phyloP scores from a whole-genome alignment of 805 yeast species.

The Candida krabiensis region DNA sequence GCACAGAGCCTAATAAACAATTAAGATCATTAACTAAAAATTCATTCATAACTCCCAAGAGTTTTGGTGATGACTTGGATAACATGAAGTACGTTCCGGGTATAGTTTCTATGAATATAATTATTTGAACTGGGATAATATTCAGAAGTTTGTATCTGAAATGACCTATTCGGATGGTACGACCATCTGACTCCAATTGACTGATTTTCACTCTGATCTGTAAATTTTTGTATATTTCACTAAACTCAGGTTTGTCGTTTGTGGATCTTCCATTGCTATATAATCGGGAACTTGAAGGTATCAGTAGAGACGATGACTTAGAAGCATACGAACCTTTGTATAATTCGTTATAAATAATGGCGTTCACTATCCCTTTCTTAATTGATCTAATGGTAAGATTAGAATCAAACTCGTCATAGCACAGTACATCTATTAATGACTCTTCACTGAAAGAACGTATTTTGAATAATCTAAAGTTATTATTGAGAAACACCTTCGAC shows the following conservation, averaged over 20 bases:
- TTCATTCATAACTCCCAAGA: constrained; percentile 20
- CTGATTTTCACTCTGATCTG: constrained; percentile 26
- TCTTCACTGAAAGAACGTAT: constrained; percentile 11
- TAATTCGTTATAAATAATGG: constrained; percentile 23
- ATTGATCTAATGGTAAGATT: constrained; percentile 18
- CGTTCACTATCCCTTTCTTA: constrained; percentile 20
- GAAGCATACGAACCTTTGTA: constrained; percentile 13
- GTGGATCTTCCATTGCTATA: constrained; percentile 22
- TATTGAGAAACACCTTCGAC: constrained; percentile 31
- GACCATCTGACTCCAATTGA: constrained; percentile 10
- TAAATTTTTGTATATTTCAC: constrained; percentile 21
- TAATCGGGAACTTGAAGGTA: constrained; percentile 24
- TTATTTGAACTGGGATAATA: constrained; percentile 27
- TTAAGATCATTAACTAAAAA: constrained; percentile 26
- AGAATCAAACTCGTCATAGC: constrained; percentile 23
- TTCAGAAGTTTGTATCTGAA: constrained; percentile 30
- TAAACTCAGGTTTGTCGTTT: constrained; percentile 23
- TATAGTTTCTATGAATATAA: constrained; percentile 25
- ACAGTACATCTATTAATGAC: constrained; percentile 26
- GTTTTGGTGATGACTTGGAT: constrained; percentile 20
- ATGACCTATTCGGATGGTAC: constrained; percentile 24
- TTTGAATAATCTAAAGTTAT: constrained; percentile 22
- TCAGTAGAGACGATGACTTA: constrained; percentile 10
- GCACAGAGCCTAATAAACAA: constrained; percentile 18
- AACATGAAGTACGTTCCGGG: constrained; percentile 23